A percentile compares a stretch with the other conserved stretches of the same genome.
phyloP scores from a whole-genome alignment of 352 stramenopile genomes.

The Globisporangium spiculum region DNA sequence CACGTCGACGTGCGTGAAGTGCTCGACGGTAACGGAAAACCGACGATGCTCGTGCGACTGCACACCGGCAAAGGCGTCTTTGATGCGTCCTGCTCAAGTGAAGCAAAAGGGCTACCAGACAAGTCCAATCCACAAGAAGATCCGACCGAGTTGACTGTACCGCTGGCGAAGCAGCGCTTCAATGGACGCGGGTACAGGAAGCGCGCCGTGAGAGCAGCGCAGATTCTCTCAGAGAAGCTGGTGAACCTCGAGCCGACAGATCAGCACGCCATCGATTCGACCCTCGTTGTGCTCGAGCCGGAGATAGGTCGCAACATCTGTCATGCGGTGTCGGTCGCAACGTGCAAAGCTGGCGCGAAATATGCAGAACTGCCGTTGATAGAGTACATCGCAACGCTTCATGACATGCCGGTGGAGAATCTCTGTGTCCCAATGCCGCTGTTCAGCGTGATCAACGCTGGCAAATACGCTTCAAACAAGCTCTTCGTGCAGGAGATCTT shows the following conservation, averaged over 20 bases:
- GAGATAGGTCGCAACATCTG: constrained; percentile 55
- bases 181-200: constrained; percentile 35
- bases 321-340: constrained; percentile 56
- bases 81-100: constrained; percentile 40
- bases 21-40: constrained; percentile 36
- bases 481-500: constrained; percentile 69
- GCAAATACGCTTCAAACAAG: constrained; percentile 59
- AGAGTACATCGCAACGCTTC: constrained; percentile 53
- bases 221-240: constrained; percentile 39
- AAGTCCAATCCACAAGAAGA: constrained; percentile 25
- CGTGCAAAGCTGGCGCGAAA: constrained; percentile 62
- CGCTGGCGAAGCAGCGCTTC: constrained; percentile 38
- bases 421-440: constrained; percentile 66
- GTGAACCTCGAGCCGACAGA: constrained; percentile 42
- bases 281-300: constrained; percentile 34
- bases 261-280: constrained; percentile 38
- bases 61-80: constrained; percentile 75
- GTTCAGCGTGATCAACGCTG: constrained; percentile 73
- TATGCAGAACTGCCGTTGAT: constrained; percentile 48
- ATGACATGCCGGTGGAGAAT: constrained; percentile 40
- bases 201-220: constrained; percentile 32
- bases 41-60: constrained; percentile 48
- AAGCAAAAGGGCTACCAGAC: constrained; percentile 36
- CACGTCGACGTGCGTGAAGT: constrained; percentile 58
- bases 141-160: constrained; percentile 19